Evolutionary conservation across 176 grass and related monocot species (phyloP), one percentile per base, ranked within the genome.

Genomic region (Microstegium vimineum): DNA sequence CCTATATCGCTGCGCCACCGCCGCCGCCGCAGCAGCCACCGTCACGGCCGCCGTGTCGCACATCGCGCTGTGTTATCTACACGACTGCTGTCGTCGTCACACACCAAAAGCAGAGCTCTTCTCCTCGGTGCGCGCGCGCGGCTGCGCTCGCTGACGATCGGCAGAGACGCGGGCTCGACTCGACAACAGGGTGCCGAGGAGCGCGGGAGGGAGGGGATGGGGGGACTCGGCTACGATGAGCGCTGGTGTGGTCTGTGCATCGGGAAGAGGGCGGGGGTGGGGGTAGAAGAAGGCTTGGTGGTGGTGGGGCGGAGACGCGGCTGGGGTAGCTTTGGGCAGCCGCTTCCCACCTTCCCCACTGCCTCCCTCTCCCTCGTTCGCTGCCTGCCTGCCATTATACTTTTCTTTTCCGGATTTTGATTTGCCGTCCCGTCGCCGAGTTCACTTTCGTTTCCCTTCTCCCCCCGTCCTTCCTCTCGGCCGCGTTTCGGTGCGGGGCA

Each of bases 271-370:
- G 10, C 22, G 8, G 20, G 61, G 31, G 0, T 17, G 49, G 80
- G 74, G 63, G 71, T 81, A 81, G 82, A 76, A 85, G 87, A 85
- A 85, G 87, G 71, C 8, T 4, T 1, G 47, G 73, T 8, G 41
- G 49, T 20, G 64, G 75, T 35, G 22, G 35, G 41, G 76, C 10
- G 40, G 20, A 9, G 62, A 52, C 27, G 66, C 56, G 74, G 42
- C 31, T 59, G 62, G 6, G 0, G 2, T 35, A 14, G 86, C 82
- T 84, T 69, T 51, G 70, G 32, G 76, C 81, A 67, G 70, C 66
- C 79, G 73, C 84, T 79, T 68, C 84, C 80, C 68, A 82, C 84
- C 88, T 87, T 87, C 88, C 88, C 28, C 71, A 13, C 42, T 10
- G 47, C 52, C 30, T 35, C 27, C 5, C 52, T n/a, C 45, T 47